phyloP scores from a whole-genome alignment of 164 flowering plant species.

The Macadamia tetraphylla region DNA sequence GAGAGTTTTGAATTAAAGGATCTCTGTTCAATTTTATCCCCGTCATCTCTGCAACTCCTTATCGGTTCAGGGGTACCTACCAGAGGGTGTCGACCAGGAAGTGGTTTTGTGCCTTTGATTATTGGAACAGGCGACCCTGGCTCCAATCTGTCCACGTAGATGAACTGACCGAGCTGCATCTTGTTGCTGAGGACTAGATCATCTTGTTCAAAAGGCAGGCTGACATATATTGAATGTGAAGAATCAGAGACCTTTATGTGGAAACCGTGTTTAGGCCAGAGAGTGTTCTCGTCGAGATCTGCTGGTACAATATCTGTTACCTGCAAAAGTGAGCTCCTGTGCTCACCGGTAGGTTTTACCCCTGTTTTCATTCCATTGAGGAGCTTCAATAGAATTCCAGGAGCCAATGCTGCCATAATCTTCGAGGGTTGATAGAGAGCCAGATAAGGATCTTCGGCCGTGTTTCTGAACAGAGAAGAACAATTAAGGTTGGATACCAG shows the following conservation, averaged over 20 bases:
- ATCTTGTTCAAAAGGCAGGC: constrained; percentile 47
- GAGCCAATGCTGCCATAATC: constrained; percentile 38
- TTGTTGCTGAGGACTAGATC: constrained; percentile 50
- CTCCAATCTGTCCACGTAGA: constrained; percentile 49
- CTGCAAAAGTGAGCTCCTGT: constrained; percentile 42
- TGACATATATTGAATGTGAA: constrained; percentile 51
- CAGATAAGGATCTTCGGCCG: too few relatives aligned
- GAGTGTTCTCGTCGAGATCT: constrained; percentile 37
- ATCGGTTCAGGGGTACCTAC: constrained; percentile 53
- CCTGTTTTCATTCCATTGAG: constrained; percentile 36
- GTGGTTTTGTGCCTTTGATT: constrained; percentile 39
- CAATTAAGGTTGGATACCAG: too few relatives aligned
- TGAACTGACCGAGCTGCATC: constrained; percentile 62
- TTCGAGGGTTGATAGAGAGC: too few relatives aligned
- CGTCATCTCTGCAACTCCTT: constrained; percentile 56
- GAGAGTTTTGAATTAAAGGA: constrained; percentile 8
- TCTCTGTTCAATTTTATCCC: constrained; percentile 23
- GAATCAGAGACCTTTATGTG: constrained; percentile 65
- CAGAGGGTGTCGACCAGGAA: constrained; percentile 54
- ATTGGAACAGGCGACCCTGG: constrained; percentile 50
- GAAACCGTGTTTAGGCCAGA: constrained; percentile 75
- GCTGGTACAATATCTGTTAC: constrained; percentile 60
- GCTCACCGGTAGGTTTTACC: constrained; percentile 13
- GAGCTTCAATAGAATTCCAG: constrained; percentile 61
- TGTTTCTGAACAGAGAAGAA: too few relatives aligned